These are phyloP conservation scores for Cyamopsis tetragonoloba DNA, from an alignment of 306 rosid genomes.

Conservation along the genomic window DNA sequence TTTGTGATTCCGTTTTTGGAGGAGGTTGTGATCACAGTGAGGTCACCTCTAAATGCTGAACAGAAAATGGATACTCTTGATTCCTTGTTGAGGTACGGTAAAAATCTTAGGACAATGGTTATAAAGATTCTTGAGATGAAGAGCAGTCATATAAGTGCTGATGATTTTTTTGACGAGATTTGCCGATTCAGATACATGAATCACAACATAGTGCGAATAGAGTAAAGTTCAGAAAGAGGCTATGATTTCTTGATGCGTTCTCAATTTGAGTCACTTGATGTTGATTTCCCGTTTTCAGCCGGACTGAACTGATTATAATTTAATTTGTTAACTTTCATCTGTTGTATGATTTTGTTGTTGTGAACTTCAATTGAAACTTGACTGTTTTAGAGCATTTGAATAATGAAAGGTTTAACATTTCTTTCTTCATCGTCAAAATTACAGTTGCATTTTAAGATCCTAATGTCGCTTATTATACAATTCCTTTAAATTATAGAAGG, in stretches of 20 bases:
- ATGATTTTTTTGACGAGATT: conserved; percentile 90
- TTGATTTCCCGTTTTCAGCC: conserved; percentile 31
- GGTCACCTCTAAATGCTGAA: conserved; percentile 93
- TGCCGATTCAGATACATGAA: conserved; percentile 72
- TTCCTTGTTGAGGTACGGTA: conserved; percentile 72
- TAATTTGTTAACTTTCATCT: background rate
- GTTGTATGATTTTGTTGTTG: conserved; percentile 7
- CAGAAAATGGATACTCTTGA: conserved; percentile 91
- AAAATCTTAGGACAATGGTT: conserved; percentile 60
- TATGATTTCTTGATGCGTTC: background rate
- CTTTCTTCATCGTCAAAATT: too few relatives aligned
- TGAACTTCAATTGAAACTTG: background rate
- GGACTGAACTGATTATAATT: conserved; percentile 22
- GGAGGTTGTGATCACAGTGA: conserved; percentile 69
- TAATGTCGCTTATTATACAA: too few relatives aligned
- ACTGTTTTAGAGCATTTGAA: background rate
- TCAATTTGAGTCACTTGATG: conserved; percentile 1
- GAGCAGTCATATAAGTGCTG: conserved; percentile 80
- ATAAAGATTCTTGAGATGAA: conserved; percentile 92
- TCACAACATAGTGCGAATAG: conserved; percentile 61
- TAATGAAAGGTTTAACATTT: background rate
- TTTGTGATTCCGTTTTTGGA: conserved; percentile 81
- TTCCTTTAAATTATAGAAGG: too few relatives aligned
- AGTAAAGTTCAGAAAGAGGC: conserved; percentile 31
- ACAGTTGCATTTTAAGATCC: background rate